Evolutionary conservation across 805 yeast species (phyloP).

Genomic region (Candida takata): DNA sequence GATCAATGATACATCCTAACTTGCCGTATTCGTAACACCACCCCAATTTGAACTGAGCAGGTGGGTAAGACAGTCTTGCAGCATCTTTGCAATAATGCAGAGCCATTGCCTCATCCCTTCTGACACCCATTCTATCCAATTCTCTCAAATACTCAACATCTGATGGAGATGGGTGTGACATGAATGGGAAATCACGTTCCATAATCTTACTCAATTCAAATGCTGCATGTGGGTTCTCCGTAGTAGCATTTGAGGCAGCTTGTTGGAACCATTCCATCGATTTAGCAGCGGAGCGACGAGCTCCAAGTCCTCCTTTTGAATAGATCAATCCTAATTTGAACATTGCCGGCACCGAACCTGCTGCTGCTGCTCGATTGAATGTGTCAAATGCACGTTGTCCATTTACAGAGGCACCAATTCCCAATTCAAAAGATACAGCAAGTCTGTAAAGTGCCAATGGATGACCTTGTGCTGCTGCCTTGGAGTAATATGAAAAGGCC

Average conservation of each 20-base stretch:
- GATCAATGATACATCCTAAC: slow-evolving; percentile 42
- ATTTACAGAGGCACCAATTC: slow-evolving; percentile 44
- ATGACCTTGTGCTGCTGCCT: slow-evolving; percentile 52
- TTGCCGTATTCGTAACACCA: slow-evolving; percentile 68
- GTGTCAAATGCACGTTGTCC: slow-evolving; percentile 42
- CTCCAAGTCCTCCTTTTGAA: slow-evolving; percentile 40
- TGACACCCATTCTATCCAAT: slow-evolving; percentile 25
- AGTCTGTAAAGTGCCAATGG: slow-evolving; percentile 59
- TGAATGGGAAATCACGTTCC: slow-evolving; percentile 36
- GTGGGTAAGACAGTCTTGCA: slow-evolving; percentile 52
- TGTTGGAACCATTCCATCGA: slow-evolving; percentile 46
- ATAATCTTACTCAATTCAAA: slow-evolving; percentile 51
- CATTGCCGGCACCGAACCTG: slow-evolving; percentile 61
- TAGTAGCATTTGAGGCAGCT: slow-evolving; percentile 38
- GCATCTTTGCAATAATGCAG: slow-evolving; percentile 49
- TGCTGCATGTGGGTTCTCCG: slow-evolving; percentile 46
- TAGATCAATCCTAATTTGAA: slow-evolving; percentile 65
- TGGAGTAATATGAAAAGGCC: slow-evolving; percentile 54
- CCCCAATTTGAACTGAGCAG: slow-evolving; percentile 67
- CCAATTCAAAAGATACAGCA: slow-evolving; percentile 66
- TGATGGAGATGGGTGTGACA: slow-evolving; percentile 9
- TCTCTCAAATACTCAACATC: slow-evolving; percentile 30
- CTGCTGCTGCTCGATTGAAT: slow-evolving; percentile 54
- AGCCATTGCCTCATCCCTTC: slow-evolving; percentile 34
- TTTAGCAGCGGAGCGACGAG: slow-evolving; percentile 31